These are phyloP conservation scores for Alternaria ventricosa DNA, from an alignment of 2,329 filamentous ascomycete genomes.

Conservation along the genomic window DNA sequence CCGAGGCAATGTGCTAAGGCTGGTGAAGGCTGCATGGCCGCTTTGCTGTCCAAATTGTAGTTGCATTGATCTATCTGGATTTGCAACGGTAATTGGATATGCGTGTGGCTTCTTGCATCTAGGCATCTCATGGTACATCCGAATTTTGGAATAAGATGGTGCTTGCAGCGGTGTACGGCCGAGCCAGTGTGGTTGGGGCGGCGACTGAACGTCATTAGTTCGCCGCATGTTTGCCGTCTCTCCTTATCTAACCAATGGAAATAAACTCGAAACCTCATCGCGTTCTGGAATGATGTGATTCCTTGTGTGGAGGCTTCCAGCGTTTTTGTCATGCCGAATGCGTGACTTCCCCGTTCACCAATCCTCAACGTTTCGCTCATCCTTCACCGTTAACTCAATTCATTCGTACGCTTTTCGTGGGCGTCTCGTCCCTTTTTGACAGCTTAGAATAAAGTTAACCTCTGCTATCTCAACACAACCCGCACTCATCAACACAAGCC, in stretches of 20 bases:
- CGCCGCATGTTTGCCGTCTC: background rate
- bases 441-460: too few species aligned
- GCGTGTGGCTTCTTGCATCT: background rate
- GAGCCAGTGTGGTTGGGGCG: background rate
- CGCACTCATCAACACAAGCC: background rate
- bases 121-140: background rate
- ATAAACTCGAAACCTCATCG: too few species aligned
- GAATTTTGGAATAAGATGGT: background rate
- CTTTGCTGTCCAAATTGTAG: conserved; percentile 16
- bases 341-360: too few species aligned
- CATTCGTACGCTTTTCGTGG: too few species aligned
- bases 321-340: too few species aligned
- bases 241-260: too few species aligned
- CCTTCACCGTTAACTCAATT: too few species aligned
- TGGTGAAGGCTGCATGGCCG: conserved; percentile 27
- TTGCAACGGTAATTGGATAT: background rate
- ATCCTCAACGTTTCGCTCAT: too few species aligned
- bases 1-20: conserved; percentile 30
- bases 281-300: too few species aligned
- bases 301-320: too few species aligned
- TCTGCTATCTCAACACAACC: too few species aligned
- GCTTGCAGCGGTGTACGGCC: background rate
- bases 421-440: too few species aligned
- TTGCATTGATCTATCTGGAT: conserved; percentile 1
- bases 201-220: background rate